A percentile compares a stretch with the other conserved stretches of the same genome.
phyloP scores from a whole-genome alignment of 1,284 basidiomycete species.

The Chalciporus sp. region DNA sequence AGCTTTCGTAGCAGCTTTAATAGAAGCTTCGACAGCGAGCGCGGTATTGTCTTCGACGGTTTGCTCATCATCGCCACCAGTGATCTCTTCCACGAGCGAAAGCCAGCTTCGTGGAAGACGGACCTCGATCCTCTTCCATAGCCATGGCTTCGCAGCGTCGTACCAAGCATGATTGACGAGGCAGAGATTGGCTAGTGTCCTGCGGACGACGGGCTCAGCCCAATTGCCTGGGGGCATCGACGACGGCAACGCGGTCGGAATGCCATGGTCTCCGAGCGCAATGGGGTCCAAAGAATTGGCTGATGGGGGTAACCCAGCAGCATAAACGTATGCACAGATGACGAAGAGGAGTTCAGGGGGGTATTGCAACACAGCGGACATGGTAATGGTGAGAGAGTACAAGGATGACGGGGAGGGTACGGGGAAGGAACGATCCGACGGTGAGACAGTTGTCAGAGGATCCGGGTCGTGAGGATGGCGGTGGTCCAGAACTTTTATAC shows the following conservation, averaged over 20 bases:
- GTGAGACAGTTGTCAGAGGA: not conserved
- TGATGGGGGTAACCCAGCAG: constrained; percentile 55
- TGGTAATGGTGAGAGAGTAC: not conserved
- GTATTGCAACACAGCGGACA: constrained; percentile 41
- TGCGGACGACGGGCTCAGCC: constrained; percentile 63
- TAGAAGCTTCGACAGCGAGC: constrained; percentile 61
- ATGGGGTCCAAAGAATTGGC: constrained; percentile 71
- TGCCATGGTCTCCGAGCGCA: constrained; percentile 41
- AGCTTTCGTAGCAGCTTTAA: constrained; percentile 63
- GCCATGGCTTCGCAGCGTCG: constrained; percentile 76
- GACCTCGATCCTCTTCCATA: constrained; percentile 80
- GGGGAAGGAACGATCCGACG: not conserved
- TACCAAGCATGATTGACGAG: constrained; percentile 75
- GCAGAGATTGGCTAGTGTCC: constrained; percentile 67
- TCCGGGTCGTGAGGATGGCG: not conserved
- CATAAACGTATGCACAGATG: constrained; percentile 70
- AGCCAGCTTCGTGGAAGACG: constrained; percentile 79
- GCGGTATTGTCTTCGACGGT: constrained; percentile 55
- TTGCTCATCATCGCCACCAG: constrained; percentile 65
- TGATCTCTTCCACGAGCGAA: constrained; percentile 73
- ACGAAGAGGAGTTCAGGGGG: constrained; percentile 69
- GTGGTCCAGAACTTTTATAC: constrained; percentile 26
- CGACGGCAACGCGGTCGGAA: constrained; percentile 67
- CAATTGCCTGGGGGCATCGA: constrained; percentile 68
- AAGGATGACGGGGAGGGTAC: not conserved